Percentiles rank a stretch among this genome's conserved stretches.
phyloP scores from a whole-genome alignment of 2,329 filamentous ascomycete genomes.

The Domatiomyces catenatus region DNA sequence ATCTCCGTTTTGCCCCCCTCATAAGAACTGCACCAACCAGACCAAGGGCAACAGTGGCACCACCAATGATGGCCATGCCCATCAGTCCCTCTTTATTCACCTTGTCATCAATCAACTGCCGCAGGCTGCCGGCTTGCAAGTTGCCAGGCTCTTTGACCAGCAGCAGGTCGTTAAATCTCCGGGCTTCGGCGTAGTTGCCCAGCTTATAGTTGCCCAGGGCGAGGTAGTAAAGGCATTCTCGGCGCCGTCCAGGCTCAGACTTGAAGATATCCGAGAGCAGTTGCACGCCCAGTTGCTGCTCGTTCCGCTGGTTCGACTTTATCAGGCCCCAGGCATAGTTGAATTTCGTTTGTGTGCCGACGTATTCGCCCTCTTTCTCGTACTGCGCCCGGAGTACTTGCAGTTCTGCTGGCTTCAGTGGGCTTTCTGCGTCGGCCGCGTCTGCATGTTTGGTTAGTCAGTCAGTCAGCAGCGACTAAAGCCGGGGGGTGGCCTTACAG shows the following conservation, averaged over 20 bases:
- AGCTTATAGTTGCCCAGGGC: slow-evolving; percentile 96
- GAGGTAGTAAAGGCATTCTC: slow-evolving; percentile 97
- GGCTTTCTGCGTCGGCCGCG: slow-evolving; percentile 90
- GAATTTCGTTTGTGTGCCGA: slow-evolving; percentile 96
- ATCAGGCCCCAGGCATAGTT: slow-evolving; percentile 99
- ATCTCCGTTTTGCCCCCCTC: slow-evolving; percentile 44
- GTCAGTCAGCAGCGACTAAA: not conserved
- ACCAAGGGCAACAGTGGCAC: slow-evolving; percentile 83
- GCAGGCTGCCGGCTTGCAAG: slow-evolving; percentile 74
- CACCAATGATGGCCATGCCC: slow-evolving; percentile 87
- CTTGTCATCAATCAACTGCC: slow-evolving; percentile 83
- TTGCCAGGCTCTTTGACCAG: slow-evolving; percentile 84
- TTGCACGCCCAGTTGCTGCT: slow-evolving; percentile 88
- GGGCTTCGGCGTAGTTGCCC: slow-evolving; percentile 88
- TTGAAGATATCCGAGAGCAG: slow-evolving; percentile 95
- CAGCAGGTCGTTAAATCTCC: slow-evolving; percentile 84
- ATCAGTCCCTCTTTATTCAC: slow-evolving; percentile 87
- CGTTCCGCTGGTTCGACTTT: slow-evolving; percentile 67
- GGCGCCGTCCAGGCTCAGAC: slow-evolving; percentile 74
- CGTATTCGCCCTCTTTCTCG: slow-evolving; percentile 94
- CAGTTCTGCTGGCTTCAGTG: slow-evolving; percentile 80
- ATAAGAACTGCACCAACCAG: slow-evolving; percentile 78
- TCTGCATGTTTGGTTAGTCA: slow-evolving; percentile 44
- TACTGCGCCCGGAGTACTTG: slow-evolving; percentile 86
- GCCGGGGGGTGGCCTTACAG: slow-evolving; percentile 24